A percentile compares a stretch with the other conserved stretches of the same genome.
These are phyloP conservation scores for Plasmodium gaboni DNA, from an alignment of 169 alveolate species.

Conservation along the genomic window DNA sequence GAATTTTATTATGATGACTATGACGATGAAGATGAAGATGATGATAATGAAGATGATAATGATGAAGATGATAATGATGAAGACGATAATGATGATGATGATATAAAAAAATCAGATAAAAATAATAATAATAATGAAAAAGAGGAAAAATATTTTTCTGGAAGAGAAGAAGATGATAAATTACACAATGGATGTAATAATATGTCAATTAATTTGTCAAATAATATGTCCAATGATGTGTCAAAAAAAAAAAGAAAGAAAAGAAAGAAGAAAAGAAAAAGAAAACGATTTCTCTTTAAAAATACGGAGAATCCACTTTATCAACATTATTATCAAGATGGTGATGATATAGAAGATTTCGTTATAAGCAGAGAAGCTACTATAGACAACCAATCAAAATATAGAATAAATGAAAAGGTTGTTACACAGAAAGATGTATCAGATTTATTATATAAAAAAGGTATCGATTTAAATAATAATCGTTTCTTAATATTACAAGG, in stretches of 20 bases:
- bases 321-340: constrained; percentile 72
- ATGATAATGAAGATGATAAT: constrained; percentile 72
- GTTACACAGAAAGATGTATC: constrained; percentile 93
- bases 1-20: constrained; percentile 1
- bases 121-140: too few relatives aligned
- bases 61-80: background rate
- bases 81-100: too few relatives aligned
- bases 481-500: constrained; percentile 96
- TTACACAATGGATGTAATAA: too few relatives aligned
- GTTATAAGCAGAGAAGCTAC: constrained; percentile 84
- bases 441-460: constrained; percentile 90
- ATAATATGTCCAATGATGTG: too few relatives aligned
- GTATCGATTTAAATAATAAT: constrained; percentile 96
- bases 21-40: constrained; percentile 9
- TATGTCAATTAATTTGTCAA: too few relatives aligned
- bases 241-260: too few relatives aligned
- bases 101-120: too few relatives aligned
- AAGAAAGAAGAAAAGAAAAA: too few relatives aligned
- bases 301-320: constrained; percentile 22
- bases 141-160: too few relatives aligned
- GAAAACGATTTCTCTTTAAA: too few relatives aligned
- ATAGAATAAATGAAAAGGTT: constrained; percentile 90
- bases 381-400: constrained; percentile 83
- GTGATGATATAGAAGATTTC: constrained; percentile 23
- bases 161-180: too few relatives aligned